phyloP scores from a whole-genome alignment of 148 eudicot genomes.

The Camellia lanceoleosa region DNA sequence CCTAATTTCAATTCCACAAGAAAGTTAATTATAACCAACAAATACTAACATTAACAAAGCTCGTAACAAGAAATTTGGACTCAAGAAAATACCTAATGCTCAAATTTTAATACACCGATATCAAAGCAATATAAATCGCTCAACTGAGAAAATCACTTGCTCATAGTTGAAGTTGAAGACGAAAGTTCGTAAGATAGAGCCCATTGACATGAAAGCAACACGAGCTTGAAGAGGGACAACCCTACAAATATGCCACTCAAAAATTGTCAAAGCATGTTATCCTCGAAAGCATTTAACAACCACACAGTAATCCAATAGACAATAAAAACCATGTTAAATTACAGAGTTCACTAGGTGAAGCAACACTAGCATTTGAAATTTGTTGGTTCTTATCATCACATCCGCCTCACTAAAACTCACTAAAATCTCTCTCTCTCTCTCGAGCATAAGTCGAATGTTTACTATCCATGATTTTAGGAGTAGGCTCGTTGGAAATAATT shows the following conservation, averaged over 20 bases:
- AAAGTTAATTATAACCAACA: not conserved
- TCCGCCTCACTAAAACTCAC: not conserved
- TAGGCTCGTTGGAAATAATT: not conserved
- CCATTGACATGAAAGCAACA: conserved; percentile 92
- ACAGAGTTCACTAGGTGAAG: not conserved
- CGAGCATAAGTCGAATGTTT: not conserved
- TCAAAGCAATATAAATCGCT: not conserved
- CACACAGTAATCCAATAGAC: not conserved
- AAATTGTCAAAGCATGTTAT: conserved; percentile 8
- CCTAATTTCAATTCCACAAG: not conserved
- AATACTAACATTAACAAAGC: not conserved
- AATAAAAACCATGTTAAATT: not conserved
- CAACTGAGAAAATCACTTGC: conserved; percentile 41
- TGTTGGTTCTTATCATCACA: not conserved
- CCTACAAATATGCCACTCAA: conserved; percentile 40
- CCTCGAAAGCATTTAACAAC: not conserved
- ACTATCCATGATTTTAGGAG: not conserved
- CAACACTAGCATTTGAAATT: not conserved
- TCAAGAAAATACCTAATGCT: not conserved
- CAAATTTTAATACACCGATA: not conserved
- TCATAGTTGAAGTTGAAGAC: conserved; percentile 85
- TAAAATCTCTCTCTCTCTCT: not conserved
- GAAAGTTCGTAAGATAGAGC: conserved; percentile 94
- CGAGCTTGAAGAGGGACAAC: conserved; percentile 88
- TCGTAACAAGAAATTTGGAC: not conserved